phyloP scores from a whole-genome alignment of 1,284 basidiomycete species.

The Austroboletus niveus region DNA sequence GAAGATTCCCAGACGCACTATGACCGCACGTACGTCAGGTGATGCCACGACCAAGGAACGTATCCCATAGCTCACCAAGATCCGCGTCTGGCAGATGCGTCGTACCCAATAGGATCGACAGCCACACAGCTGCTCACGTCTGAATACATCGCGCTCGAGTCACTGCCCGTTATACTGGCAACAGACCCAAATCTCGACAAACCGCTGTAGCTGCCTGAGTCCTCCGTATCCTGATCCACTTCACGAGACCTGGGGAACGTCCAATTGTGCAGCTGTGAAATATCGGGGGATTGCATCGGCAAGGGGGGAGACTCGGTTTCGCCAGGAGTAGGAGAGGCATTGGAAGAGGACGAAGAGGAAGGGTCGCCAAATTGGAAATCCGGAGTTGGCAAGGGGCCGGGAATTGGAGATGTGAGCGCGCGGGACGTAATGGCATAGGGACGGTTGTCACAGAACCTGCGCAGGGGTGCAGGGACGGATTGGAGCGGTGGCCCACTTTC shows the following conservation, averaged over 20 bases:
- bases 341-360: conserved; percentile 42
- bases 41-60: conserved; percentile 8
- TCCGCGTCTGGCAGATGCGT: conserved; percentile 38
- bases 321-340: conserved; percentile 41
- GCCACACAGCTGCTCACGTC: conserved; percentile 46
- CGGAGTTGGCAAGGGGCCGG: conserved; percentile 68
- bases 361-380: conserved; percentile 68
- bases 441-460: conserved; percentile 43
- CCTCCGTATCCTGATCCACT: conserved; percentile 48
- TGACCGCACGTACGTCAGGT: conserved; percentile 23
- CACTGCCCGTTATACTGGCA: conserved; percentile 55
- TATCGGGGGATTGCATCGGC: conserved; percentile 22
- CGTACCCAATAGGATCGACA: conserved; percentile 32
- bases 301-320: conserved; percentile 48
- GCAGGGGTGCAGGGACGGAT: conserved; percentile 12
- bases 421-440: conserved; percentile 50
- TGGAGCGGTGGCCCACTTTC: conserved; percentile 18
- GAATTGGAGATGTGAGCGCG: conserved; percentile 50
- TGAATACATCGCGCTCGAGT: conserved; percentile 55
- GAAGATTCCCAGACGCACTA: conserved; percentile 37
- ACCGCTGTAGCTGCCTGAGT: conserved; percentile 44
- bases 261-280: conserved; percentile 29
- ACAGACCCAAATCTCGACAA: conserved; percentile 59
- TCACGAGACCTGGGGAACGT: conserved; percentile 35
- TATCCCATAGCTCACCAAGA: conserved; percentile 44